Evolutionary conservation across 2,329 filamentous ascomycete species (phyloP).

Genomic region (Sordariomycetes sp.): DNA sequence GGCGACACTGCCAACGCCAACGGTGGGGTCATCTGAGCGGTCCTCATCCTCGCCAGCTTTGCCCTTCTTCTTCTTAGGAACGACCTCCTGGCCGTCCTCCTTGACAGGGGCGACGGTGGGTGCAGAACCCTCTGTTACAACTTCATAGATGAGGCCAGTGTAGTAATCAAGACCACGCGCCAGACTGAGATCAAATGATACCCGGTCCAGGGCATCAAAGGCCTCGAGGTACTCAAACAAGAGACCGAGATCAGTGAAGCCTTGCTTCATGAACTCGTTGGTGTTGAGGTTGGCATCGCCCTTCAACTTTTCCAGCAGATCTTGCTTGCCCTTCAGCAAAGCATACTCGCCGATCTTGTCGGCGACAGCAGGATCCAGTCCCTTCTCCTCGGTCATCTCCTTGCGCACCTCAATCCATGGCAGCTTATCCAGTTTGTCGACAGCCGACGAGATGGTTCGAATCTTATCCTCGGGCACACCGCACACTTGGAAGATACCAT

Average conservation of each 20-base stretch:
- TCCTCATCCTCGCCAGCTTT: constrained; percentile 44
- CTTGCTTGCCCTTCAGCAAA: constrained; percentile 63
- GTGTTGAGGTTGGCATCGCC: constrained; percentile 57
- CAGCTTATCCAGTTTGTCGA: constrained; percentile 92
- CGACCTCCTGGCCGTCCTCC: constrained; percentile 12
- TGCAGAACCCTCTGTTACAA: constrained; percentile 73
- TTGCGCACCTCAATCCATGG: constrained; percentile 84
- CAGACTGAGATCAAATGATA: constrained; percentile 85
- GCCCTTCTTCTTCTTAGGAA: constrained; percentile 42
- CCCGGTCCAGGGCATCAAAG: constrained; percentile 60
- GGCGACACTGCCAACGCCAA: constrained; percentile 80
- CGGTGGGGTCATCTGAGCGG: constrained; percentile 66
- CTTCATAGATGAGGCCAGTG: constrained; percentile 84
- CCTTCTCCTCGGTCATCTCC: constrained; percentile 92
- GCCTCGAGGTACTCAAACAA: constrained; percentile 77
- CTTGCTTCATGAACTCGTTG: constrained; percentile 69
- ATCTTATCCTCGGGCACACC: constrained; percentile 84
- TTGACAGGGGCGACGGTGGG: constrained; percentile 30
- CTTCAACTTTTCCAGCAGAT: constrained; percentile 63
- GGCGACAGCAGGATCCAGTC: constrained; percentile 64
- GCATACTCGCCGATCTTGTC: constrained; percentile 84
- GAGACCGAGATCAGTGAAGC: constrained; percentile 70
- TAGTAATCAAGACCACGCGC: constrained; percentile 91
- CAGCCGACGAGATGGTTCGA: constrained; percentile 79
- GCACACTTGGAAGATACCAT: constrained; percentile 85